These are phyloP conservation scores for Colletotrichum sp. DNA, from an alignment of 2,329 filamentous ascomycete species.

Conservation along the genomic window DNA sequence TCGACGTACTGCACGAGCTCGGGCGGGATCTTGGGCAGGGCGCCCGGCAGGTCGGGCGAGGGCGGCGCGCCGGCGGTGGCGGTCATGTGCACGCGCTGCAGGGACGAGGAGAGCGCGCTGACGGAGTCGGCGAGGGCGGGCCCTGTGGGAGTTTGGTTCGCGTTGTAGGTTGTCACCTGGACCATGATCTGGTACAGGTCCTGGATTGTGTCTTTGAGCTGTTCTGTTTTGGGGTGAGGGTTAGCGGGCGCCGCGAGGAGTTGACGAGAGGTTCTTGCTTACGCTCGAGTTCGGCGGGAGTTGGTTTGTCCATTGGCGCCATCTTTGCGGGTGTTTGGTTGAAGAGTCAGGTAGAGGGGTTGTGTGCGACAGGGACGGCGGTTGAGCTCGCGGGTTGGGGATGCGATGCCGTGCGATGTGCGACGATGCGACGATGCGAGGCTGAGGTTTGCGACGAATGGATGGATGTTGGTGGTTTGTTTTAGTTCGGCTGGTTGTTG, in stretches of 20 bases:
- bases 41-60: constrained; percentile 16
- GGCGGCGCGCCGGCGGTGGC: constrained; percentile 35
- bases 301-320: constrained; percentile 45
- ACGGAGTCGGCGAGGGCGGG: constrained; percentile 18
- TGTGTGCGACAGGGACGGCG: too few species aligned
- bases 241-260: background rate
- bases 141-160: constrained; percentile 25
- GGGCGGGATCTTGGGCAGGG: constrained; percentile 60
- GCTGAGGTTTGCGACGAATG: background rate
- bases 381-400: background rate
- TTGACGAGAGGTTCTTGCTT: constrained; percentile 12
- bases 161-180: constrained; percentile 66
- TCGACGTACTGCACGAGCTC: constrained; percentile 74
- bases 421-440: background rate
- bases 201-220: constrained; percentile 67
- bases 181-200: constrained; percentile 69
- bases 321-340: constrained; percentile 28
- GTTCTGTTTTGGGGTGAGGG: constrained; percentile 41
- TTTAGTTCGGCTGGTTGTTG: background rate
- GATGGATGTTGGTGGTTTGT: background rate
- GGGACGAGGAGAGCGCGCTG: constrained; percentile 41
- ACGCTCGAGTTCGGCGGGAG: constrained; percentile 46
- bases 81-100: constrained; percentile 43
- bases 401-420: background rate
- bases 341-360: too few species aligned